phyloP scores from a whole-genome alignment of 1,284 basidiomycete genomes.

The Trichosporon sp. region DNA sequence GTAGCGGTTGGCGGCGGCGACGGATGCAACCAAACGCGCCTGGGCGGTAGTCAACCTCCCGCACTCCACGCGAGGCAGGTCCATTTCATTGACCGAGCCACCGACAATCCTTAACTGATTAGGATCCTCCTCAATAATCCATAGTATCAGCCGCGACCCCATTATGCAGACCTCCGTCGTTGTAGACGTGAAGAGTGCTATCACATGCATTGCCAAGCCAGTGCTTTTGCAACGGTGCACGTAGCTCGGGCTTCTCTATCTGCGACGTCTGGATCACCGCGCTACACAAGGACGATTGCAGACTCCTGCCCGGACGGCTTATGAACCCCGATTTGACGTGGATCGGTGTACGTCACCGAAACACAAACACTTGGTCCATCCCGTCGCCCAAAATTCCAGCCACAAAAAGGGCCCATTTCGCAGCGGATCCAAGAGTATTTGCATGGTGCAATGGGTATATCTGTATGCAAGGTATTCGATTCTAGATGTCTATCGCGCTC shows the following conservation, averaged over 20 bases:
- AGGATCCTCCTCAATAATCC: not conserved
- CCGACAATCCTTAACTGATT: not conserved
- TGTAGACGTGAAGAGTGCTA: too few relatives aligned
- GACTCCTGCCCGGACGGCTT: not conserved
- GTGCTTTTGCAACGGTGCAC: too few relatives aligned
- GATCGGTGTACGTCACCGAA: not conserved
- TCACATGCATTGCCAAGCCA: too few relatives aligned
- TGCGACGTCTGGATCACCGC: too few relatives aligned
- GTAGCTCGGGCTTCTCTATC: not conserved
- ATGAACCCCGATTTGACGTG: not conserved
- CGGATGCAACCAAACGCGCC: slow-evolving; percentile 10
- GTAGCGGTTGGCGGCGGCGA: not conserved
- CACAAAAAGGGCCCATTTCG: too few relatives aligned
- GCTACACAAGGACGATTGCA: too few relatives aligned
- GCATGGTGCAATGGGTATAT: slow-evolving; percentile 17
- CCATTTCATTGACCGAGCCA: not conserved
- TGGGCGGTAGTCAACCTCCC: not conserved
- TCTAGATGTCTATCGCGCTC: not conserved
- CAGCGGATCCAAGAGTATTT: not conserved
- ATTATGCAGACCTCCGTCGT: not conserved
- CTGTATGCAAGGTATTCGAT: slow-evolving; percentile 23
- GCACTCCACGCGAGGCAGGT: not conserved
- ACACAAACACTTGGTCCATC: too few relatives aligned
- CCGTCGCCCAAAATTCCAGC: too few relatives aligned
- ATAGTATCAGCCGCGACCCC: not conserved